Evolutionary conservation across 1,284 basidiomycete genomes (phyloP), one percentile per base, ranked within the genome.

Genomic region (Erythrobasidium hasegawianum): DNA sequence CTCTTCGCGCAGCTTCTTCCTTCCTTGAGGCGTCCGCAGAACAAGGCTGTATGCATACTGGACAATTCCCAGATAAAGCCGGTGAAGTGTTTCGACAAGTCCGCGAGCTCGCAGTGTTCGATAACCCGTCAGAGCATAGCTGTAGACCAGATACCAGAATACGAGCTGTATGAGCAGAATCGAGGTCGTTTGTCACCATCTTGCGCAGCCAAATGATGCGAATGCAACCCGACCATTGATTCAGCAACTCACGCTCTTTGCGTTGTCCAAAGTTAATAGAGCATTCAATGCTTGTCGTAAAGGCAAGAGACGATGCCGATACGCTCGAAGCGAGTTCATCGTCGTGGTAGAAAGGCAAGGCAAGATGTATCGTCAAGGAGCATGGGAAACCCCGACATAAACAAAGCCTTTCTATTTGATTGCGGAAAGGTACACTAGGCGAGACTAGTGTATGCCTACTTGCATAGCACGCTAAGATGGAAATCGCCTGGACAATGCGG

Each of bases 21-120:
- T 81, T n/a, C 84, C 83, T 0, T 84, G 78, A 0, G 92, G 92
- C 2, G 90, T 73, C 29, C 83, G 82, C 47, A 93, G 80, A 2
- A 84, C 79, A 3, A 92, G 77, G 1, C 81, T 78, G 18, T 91
- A 77, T 1, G 83, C 77, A 73, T 82, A 79, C 88, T 89, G 68
- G 13, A 70, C 68, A 13, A 64, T 20, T 0, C 50, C 62, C 24
- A 71, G 67, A 57, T 73, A 74, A 26, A 60, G 29, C 11, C 68
- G 67, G 22, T 40, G 54, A 0, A 60, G 65, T 11, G 70, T 50
- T 3, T 70, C 65, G 40, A 66, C 41, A 41, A 72, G 38, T 4
- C 73, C 73, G 16, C 69, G 60, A 0, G 72, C 72, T 16, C 70
- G 59, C 1, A 73, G 39, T 47, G 71, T 70, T 0, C 72, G 69